Base-by-base conservation (phyloP, 1,284 basidiomycete species). In the Cutaneotrichosporon cavernicola region DNA sequence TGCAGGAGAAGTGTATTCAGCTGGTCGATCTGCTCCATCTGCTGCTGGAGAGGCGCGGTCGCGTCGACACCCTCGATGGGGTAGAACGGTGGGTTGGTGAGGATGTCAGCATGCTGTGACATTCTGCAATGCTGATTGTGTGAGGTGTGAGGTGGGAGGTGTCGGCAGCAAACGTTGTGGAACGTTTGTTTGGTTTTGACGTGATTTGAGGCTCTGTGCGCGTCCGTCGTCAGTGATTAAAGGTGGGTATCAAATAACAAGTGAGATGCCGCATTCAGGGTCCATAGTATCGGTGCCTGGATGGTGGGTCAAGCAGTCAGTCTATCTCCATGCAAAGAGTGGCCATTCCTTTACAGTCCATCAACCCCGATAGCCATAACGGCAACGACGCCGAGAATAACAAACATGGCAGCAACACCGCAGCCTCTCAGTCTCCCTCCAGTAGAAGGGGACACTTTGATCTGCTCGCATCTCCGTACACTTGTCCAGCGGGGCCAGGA, bases 21-120 rank as follows among this genome's bases (percentile, higher is more conserved):
- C 77, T 96, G 94, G 80, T 97, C 94, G 66, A 97, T 91, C 81
- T 95, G 92, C 76, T 97, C 92, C 63, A 94, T 89, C 65, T 82
- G 79, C 22, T 73, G 70, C 46, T 83, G 94, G 89, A 90, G 84
- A 31, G 92, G 85, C 14, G 90, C 88, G 10, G 82, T 83, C 0
- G 86, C 87, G 72, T 92, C 89, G 58, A 94, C 85, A 0, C 91
- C 90, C 7, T 88, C 87, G 8, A 94, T 85, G 43, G 83, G 46
- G 61, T 70, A 78, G 71, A 80, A 81, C 2, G 80, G 80, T 2
- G 75, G 74, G 26, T 70, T 60, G 6, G 75, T 69, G 2, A 80
- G 69, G 8, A 74, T 72, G 26, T 51, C 46, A 8, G 60, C 38
- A 16, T 56, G n/a, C 38, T 32, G 56, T 49, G 26, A 40, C 49